These are phyloP conservation scores for Starmerella sp. DNA, from an alignment of 805 yeast species.

Conservation along the genomic window DNA sequence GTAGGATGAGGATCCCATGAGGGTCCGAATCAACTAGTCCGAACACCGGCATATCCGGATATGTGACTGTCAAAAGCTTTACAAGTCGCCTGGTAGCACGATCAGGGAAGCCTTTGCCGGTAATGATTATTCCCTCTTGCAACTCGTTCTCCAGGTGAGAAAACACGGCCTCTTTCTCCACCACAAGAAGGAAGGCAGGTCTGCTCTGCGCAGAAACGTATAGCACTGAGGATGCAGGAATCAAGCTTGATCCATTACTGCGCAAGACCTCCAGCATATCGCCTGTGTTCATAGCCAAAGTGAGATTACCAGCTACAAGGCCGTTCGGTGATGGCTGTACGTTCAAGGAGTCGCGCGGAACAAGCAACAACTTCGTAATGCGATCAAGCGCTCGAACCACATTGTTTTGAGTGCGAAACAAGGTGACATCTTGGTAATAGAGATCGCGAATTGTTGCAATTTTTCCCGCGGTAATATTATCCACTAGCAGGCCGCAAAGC, in stretches of 20 bases:
- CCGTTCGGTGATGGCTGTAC: conserved; percentile 50
- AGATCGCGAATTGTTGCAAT: conserved; percentile 42
- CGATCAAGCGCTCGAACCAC: conserved; percentile 35
- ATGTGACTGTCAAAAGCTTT: conserved; percentile 22
- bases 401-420: conserved; percentile 37
- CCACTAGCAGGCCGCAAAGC: conserved; percentile 15
- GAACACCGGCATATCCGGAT: conserved; percentile 32
- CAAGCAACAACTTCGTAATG: conserved; percentile 33
- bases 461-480: conserved; percentile 13
- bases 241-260: conserved; percentile 23
- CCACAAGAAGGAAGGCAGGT: conserved; percentile 32
- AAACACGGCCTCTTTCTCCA: conserved; percentile 44
- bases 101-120: conserved; percentile 65
- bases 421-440: conserved; percentile 44
- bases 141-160: conserved; percentile 26
- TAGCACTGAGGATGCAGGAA: conserved; percentile 31
- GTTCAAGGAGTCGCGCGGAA: conserved; percentile 33
- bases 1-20: conserved; percentile 45
- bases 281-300: conserved; percentile 15
- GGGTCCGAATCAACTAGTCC: conserved; percentile 56
- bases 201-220: conserved; percentile 17
- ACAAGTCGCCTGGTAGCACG: conserved; percentile 39
- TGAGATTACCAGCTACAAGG: conserved; percentile 35
- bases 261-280: conserved; percentile 14
- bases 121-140: conserved; percentile 31